phyloP scores from a whole-genome alignment of 768 basidiomycete genomes.

The Termitomyces sp. region DNA sequence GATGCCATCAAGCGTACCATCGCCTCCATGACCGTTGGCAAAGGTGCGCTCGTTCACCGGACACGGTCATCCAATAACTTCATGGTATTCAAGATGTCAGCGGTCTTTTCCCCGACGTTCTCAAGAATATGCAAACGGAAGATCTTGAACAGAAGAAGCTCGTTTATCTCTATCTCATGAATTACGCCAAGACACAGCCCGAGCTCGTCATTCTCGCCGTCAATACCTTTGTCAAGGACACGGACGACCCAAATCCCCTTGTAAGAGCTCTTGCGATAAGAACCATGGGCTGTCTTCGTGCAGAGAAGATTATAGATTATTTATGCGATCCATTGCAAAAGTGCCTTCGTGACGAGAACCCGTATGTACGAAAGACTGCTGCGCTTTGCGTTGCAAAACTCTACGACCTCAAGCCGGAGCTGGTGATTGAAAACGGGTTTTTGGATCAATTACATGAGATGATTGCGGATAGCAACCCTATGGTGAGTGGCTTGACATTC shows the following conservation, averaged over 20 bases:
- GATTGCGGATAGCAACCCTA: conserved; percentile 94
- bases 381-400: conserved; percentile 96
- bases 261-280: conserved; percentile 94
- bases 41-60: conserved; percentile 50
- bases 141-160: conserved; percentile 99
- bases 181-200: conserved; percentile 98
- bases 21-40: conserved; percentile 98
- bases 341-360: conserved; percentile 91
- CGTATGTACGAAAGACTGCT: conserved; percentile 97
- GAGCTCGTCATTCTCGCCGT: conserved; percentile 98
- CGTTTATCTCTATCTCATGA: conserved; percentile 99
- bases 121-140: conserved; percentile 99
- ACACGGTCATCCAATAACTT: conserved; percentile 1
- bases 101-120: conserved; percentile 94
- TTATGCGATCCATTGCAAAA: conserved; percentile 93
- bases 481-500: conserved; percentile 45
- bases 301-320: conserved; percentile 99
- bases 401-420: conserved; percentile 93
- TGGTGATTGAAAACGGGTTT: conserved; percentile 94
- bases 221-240: conserved; percentile 98
- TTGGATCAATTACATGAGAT: conserved; percentile 84
- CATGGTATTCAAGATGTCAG: conserved; percentile 57
- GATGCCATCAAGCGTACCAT: conserved; percentile 98
- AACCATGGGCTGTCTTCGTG: conserved; percentile 95
- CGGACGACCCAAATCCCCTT: conserved; percentile 94